These are phyloP conservation scores for Rhizopogon sp. DNA, from an alignment of 768 basidiomycete species.

Conservation along the genomic window DNA sequence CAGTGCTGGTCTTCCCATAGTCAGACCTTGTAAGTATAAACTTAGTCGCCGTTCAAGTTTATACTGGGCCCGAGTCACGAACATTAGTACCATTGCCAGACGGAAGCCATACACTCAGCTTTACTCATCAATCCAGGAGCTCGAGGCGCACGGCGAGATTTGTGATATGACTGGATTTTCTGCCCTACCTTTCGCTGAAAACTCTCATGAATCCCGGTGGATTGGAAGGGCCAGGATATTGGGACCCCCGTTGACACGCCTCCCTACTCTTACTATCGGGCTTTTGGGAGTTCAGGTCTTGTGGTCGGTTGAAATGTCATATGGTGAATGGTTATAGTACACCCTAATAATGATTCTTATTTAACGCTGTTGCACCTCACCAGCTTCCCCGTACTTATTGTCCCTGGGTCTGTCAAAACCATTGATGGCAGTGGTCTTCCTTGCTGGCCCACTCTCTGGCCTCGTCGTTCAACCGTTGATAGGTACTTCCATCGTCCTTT, in stretches of 20 bases:
- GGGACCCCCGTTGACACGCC: slow-evolving; percentile 63
- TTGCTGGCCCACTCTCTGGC: slow-evolving; percentile 88
- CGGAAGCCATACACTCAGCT: too few species aligned
- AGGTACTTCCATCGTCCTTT: slow-evolving; percentile 34
- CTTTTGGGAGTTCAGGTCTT: slow-evolving; percentile 83
- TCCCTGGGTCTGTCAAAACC: slow-evolving; percentile 86
- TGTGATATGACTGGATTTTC: slow-evolving; percentile 49
- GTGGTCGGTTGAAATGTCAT: slow-evolving; percentile 95
- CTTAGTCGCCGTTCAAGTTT: too few species aligned
- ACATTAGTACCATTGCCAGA: too few species aligned
- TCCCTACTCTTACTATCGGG: slow-evolving; percentile 72
- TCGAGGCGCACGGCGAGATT: background rate
- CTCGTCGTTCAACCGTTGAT: slow-evolving; percentile 90
- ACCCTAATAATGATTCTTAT: background rate
- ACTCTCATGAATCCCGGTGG: slow-evolving; percentile 35
- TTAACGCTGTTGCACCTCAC: background rate
- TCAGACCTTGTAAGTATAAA: too few species aligned
- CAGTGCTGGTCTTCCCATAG: too few species aligned
- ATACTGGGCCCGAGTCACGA: too few species aligned
- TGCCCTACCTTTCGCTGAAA: slow-evolving; percentile 40
- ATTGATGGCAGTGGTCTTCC: slow-evolving; percentile 84
- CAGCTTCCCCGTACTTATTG: slow-evolving; percentile 84
- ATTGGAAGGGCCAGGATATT: slow-evolving; percentile 53
- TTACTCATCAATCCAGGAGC: too few species aligned
- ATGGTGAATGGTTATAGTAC: slow-evolving; percentile 56